Percentiles rank a stretch among this genome's conserved stretches.
Conservation (phyloP, 2,329 filamentous ascomycete species). For the Nemania diffusa region DNA sequence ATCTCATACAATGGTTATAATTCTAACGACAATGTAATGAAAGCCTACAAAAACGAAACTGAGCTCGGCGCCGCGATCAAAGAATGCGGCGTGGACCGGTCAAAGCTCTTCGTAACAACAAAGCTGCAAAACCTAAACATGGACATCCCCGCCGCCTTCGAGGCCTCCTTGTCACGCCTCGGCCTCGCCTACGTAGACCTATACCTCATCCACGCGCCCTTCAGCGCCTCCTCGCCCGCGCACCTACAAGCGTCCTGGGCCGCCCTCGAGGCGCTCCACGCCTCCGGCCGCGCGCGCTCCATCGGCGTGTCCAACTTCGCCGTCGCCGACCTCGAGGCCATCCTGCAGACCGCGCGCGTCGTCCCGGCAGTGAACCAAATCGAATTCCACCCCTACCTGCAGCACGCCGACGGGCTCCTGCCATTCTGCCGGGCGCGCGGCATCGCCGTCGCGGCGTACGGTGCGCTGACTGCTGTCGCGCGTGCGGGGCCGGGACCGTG, state of each 20-base stretch:
- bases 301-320: constrained; percentile 85
- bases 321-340: constrained; percentile 63
- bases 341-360: constrained; percentile 69
- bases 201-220: constrained; percentile 72
- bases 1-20: background rate
- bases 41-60: constrained; percentile 71
- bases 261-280: constrained; percentile 72
- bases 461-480: constrained; percentile 59
- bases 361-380: constrained; percentile 81
- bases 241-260: constrained; percentile 70
- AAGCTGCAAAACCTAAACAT: constrained; percentile 60
- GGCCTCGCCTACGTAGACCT: constrained; percentile 77
- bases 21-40: constrained; percentile 19
- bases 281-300: constrained; percentile 70
- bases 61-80: constrained; percentile 79
- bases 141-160: constrained; percentile 62
- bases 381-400: constrained; percentile 81
- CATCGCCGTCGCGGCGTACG: constrained; percentile 68
- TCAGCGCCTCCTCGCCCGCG: constrained; percentile 58
- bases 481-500: constrained; percentile 64
- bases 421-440: constrained; percentile 66
- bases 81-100: constrained; percentile 70
- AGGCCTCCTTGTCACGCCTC: constrained; percentile 71
- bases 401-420: constrained; percentile 66
- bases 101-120: constrained; percentile 75